phyloP scores from a whole-genome alignment of 345 rosid genomes.

The Brassica rapa region DNA sequence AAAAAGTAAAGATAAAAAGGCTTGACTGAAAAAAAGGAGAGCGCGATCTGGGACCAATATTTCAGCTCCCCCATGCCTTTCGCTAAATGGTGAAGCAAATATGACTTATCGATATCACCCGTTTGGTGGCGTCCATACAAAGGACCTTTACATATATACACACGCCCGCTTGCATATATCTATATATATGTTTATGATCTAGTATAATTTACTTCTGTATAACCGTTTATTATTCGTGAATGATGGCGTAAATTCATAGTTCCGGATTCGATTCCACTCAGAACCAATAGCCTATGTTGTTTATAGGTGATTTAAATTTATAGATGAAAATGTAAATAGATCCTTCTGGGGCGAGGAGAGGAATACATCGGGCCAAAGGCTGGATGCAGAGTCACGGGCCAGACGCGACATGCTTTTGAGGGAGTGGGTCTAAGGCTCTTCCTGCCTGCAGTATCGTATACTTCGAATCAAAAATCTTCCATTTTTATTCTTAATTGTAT shows the following conservation, averaged over 20 bases:
- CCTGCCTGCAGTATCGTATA: background rate
- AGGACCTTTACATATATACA: constrained; percentile 16
- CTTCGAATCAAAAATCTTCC: background rate
- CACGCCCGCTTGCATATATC: constrained; percentile 30
- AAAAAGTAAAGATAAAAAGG: constrained; percentile 30
- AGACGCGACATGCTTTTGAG: background rate
- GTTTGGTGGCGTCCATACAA: constrained; percentile 32
- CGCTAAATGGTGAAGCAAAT: constrained; percentile 34
- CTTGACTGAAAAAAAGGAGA: constrained; percentile 22
- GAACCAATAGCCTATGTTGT: background rate
- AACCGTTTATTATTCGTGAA: background rate
- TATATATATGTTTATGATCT: background rate
- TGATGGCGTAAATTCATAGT: constrained; percentile 24
- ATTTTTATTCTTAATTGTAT: background rate
- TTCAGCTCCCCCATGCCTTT: constrained; percentile 21
- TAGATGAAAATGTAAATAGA: background rate
- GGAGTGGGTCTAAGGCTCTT: background rate
- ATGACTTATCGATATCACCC: constrained; percentile 32
- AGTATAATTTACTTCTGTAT: background rate
- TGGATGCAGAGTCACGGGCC: background rate
- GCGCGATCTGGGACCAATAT: constrained; percentile 32
- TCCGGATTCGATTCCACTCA: background rate
- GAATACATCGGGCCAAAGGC: background rate
- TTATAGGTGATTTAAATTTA: background rate
- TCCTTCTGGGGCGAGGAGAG: background rate